Evolutionary conservation across 805 yeast species (phyloP).

Genomic region (Wickerhamomyces canadensis): DNA sequence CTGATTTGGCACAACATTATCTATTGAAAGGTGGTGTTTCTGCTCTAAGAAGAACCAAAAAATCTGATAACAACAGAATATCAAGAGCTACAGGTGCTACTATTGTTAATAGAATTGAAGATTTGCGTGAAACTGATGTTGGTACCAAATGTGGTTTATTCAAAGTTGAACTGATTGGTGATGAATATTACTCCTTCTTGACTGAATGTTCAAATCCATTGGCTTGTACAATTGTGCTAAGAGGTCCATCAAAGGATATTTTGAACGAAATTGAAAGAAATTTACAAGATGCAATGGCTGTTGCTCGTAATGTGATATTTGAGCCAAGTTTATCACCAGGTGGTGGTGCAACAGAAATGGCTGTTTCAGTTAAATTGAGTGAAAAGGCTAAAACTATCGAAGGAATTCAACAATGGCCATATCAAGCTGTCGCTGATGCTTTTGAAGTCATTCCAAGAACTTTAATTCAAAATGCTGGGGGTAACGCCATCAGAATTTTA

Average conservation of each 20-base stretch:
- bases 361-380: constrained; percentile 80
- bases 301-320: constrained; percentile 87
- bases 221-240: constrained; percentile 87
- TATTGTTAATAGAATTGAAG: constrained; percentile 92
- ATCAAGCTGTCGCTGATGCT: constrained; percentile 97
- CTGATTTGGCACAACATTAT: constrained; percentile 96
- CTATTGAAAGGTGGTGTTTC: constrained; percentile 89
- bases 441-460: constrained; percentile 98
- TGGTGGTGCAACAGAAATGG: constrained; percentile 99
- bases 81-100: constrained; percentile 98
- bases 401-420: constrained; percentile 98
- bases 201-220: constrained; percentile 77
- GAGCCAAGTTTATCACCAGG: constrained; percentile 97
- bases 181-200: constrained; percentile 88
- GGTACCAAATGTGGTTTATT: constrained; percentile 88
- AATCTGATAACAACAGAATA: constrained; percentile 93
- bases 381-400: constrained; percentile 89
- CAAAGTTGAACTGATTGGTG: constrained; percentile 93
- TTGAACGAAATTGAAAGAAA: constrained; percentile 95
- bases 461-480: constrained; percentile 95
- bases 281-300: constrained; percentile 98
- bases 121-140: constrained; percentile 82
- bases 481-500: constrained; percentile 84
- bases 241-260: constrained; percentile 97
- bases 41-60: constrained; percentile 89